Evolutionary conservation across 345 rosid genomes (phyloP).

Genomic region (Viola odorata): DNA sequence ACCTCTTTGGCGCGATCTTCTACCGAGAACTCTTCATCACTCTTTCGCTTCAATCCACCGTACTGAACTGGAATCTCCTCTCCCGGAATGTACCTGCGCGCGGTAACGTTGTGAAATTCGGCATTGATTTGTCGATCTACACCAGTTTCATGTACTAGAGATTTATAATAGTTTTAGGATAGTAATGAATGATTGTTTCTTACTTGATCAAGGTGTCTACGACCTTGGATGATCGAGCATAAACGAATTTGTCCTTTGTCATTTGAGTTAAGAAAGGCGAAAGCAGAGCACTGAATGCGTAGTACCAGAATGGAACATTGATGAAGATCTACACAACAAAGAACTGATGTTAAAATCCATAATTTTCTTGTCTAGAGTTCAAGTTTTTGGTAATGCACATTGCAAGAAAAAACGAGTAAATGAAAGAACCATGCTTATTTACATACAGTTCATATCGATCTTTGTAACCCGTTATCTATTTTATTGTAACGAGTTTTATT

Average conservation of each 20-base stretch:
- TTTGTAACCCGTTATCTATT: too few species aligned
- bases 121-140: too few species aligned
- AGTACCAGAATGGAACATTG: slow-evolving; percentile 29
- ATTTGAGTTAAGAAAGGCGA: slow-evolving; percentile 19
- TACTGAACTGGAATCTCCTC: slow-evolving; percentile 20
- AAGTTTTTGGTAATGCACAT: too few species aligned
- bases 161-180: too few species aligned
- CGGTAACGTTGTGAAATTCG: too few species aligned
- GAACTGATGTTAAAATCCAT: too few species aligned
- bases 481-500: too few species aligned
- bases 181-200: too few species aligned
- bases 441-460: too few species aligned
- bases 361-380: too few species aligned
- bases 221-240: slow-evolving; percentile 16
- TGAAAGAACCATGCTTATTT: too few species aligned
- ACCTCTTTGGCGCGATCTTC: slow-evolving; percentile 11
- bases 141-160: not conserved
- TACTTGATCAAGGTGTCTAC: slow-evolving; percentile 21
- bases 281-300: slow-evolving; percentile 19
- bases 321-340: slow-evolving; percentile 18
- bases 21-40: slow-evolving; percentile 9
- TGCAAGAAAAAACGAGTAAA: too few species aligned
- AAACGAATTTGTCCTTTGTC: slow-evolving; percentile 18
- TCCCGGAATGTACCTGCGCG: slow-evolving; percentile 19
- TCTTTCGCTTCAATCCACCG: slow-evolving; percentile 21